Evolutionary conservation across 2,329 filamentous ascomycete species (phyloP), one percentile per base, ranked within the genome.

Genomic region (Aspergillus oerlinghausenensis): DNA sequence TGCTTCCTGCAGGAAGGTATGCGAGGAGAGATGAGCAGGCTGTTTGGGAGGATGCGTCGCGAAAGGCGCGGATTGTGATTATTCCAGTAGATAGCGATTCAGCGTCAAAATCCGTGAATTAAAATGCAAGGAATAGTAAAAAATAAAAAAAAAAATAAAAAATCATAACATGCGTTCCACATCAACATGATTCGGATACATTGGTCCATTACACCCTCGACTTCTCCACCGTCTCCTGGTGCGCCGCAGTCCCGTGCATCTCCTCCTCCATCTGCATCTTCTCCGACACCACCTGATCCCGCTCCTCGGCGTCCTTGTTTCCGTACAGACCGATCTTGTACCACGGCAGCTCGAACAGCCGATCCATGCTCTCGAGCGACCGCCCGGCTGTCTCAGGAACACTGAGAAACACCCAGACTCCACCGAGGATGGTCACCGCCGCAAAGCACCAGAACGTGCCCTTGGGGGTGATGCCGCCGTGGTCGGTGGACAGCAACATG

Each of bases 401-500:
- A 59, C 82, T 87, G 72, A 90, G 82, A 79, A 80, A 89, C 3
- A 88, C 88, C 86, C 87, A 92, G 3, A 81, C 32, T 3, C 87
- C 83, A 28, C 88, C 88, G 4, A 90, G 48, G 1, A 88, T 61
- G 0, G 88, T 92, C 9, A 92, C 80, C 2, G 80, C 83, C 0
- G 82, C 80, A 71, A 92, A 92, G 75, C 87, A 89, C 82, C 88
- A 87, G 77, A 92, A 92, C 0, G 89, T 92, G 0, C 89, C 89
- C 57, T 81, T 83, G 26, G 76, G 77, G 0, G 75, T 78, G 68
- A 84, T 78, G 28, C 74, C 73, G 8, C 72, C 73, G 4, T 66
- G 32, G 11, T 48, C 0, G 57, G 60, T 57, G 1, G 62, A 55
- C 1, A 92, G 78, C 48, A 92, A 82, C 88, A 92, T 90, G 62